phyloP scores from a whole-genome alignment of 495 filamentous ascomycete species.

The Hypoxylon crocopeplum region DNA sequence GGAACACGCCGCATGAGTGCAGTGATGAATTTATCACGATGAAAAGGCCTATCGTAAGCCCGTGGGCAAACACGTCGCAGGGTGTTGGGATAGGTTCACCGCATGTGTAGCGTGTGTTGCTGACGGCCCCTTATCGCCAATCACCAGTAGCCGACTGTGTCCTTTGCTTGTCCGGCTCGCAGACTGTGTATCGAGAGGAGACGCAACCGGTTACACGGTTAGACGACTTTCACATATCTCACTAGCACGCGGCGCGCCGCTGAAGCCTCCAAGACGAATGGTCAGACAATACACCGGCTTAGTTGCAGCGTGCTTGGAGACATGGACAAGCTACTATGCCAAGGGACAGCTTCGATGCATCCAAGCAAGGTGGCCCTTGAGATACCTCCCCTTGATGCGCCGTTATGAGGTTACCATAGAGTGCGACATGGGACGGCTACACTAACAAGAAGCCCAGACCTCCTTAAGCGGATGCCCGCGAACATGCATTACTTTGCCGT shows the following conservation, averaged over 20 bases:
- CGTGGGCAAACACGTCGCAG: not conserved
- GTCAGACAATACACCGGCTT: conserved; percentile 20
- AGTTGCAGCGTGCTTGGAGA: conserved; percentile 23
- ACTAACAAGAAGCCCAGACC: conserved; percentile 18
- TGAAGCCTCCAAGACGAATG: conserved; percentile 1
- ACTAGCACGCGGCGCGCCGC: not conserved
- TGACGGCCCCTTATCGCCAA: conserved; percentile 5
- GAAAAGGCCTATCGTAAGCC: conserved; percentile 7
- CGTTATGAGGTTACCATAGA: conserved; percentile 20
- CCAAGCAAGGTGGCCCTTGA: conserved; percentile 4
- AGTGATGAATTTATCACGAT: no score
- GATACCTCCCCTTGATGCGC: conserved; percentile 14
- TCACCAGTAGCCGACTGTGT: not conserved
- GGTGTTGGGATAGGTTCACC: conserved; percentile 1
- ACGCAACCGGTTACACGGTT: conserved; percentile 21
- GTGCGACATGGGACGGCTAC: conserved; percentile 20
- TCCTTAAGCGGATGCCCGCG: conserved; percentile 29
- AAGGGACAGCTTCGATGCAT: conserved; percentile 8
- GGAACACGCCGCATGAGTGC: no score
- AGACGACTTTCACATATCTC: conserved; percentile 14
- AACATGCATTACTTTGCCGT: conserved; percentile 32
- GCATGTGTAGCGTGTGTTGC: conserved; percentile 13
- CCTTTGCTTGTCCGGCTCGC: not conserved
- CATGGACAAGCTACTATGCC: conserved; percentile 16
- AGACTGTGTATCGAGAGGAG: conserved; percentile 6